Base-by-base conservation (phyloP, 139 green algal species). In the Volvox reticuliferus region DNA sequence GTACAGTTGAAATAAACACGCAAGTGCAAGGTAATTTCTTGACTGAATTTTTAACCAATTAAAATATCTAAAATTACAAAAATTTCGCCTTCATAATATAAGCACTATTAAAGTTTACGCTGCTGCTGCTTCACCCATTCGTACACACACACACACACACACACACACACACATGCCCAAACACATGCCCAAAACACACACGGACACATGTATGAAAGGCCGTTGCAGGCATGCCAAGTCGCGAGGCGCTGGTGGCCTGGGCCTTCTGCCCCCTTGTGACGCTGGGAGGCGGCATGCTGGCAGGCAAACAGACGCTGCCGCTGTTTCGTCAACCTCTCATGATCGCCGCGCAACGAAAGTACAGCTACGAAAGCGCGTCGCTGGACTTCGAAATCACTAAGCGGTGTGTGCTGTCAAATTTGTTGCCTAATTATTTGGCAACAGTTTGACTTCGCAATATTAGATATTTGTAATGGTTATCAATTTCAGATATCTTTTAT, bases 311-410 rank as follows among this genome's bases (percentile, higher is more conserved):
- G 73, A 92, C 82, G 73, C 44, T 95, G 65, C 93, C 94, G 12
- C 85, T 97, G 63, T 94, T 93, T 86, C 90, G 93, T 44, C 91
- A 96, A 37, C 95, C 94, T 0, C 79, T 97, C 33, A 93, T 96
- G 44, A 87, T 93, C 26, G 12, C 85, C 12, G 94, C 94, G 5
- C 86, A 88, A 71, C 93, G 93, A 73, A 95, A 95, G 82, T 95
- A 95, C 87, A 91, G 83, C 12, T 96, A 92, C 87, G 91, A 95
- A 28, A 82, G 83, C 65, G 95, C 95, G 37, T 91, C 93, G 79
- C 79, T 96, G 37, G 91, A 96, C 17, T 93, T 95, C 32, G 83
- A 76, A 80, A 50, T 78, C 71, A 61, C 78, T 24, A 26, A 84
- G 44, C 28, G 62, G 93, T 37, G 73, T 82, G 44, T 55, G 5